Evolutionary conservation across 2,329 filamentous ascomycete species (phyloP), one percentile per base, ranked within the genome.

Genomic region (Fusarium brevicatenulatum): DNA sequence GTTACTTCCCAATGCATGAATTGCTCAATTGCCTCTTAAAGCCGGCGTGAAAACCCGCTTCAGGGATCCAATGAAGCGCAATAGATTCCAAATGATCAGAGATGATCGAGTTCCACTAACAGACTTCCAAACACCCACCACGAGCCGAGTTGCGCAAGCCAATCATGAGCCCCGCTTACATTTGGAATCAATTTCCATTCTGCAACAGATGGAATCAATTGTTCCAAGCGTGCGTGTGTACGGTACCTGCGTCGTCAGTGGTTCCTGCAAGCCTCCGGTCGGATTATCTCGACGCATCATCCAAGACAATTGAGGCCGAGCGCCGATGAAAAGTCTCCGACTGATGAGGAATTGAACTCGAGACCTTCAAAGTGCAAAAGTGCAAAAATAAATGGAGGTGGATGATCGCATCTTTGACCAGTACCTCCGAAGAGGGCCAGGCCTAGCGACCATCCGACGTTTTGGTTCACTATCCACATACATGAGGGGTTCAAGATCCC

Each of bases 151-250:
- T 32, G 7, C 25, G n/a, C 21, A 28, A 34, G 42, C 65, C 65
- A 68, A 68, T 68, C 47, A 68, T 10, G 15, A 9, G 25, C n/a
- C 47, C 63, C 42, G 63, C 65, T 68, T 68, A 68, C 65, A 68
- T 68, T 68, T 68, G 65, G 65, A 68, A 68, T 68, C 65, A 68
- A 66, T 63, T 63, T 68, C 49, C 49, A 36, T 52, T 52, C 52
- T 67, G 40, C 47, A 62, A n/a, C 32, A 25, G 42, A 49, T 68
- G 65, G 65, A 68, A 67, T 67, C 63, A 67, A 60, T 61, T 40
- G 18, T 39, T 37, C 43, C 43, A 42, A 49, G 43, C 49, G 34
- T 18, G 37, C 37, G 18, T 37, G 18, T 9, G 37, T 39, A 36
- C 13, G 21, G 59, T 69, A 69, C 66, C 65, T 69, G 65, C 65